These are phyloP conservation scores for Artemisia tridentata DNA, from an alignment of 129 eudicot genomes.

Conservation along the genomic window DNA sequence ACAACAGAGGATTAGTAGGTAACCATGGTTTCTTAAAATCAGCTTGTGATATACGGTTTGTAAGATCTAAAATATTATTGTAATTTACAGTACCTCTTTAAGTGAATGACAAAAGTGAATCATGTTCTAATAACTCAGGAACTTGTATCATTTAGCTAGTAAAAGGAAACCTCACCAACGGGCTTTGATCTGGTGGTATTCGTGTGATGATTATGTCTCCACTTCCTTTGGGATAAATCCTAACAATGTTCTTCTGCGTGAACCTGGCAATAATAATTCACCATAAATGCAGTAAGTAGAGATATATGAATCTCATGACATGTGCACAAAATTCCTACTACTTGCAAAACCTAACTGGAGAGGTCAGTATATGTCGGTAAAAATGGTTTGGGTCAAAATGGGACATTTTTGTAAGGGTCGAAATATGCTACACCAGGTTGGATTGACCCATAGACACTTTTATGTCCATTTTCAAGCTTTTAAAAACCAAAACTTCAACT, in stretches of 20 bases:
- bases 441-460: background rate
- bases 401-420: background rate
- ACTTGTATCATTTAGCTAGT: no score
- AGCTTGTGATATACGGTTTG: no score
- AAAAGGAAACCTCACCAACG: no score
- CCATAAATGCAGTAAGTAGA: conserved; percentile 9
- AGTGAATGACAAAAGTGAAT: no score
- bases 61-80: no score
- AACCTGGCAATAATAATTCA: conserved; percentile 42
- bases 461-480: no score
- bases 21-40: background rate
- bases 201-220: conserved; percentile 15
- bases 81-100: no score
- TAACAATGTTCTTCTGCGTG: no score
- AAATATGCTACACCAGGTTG: background rate
- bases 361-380: background rate
- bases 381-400: no score
- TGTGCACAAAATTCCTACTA: background rate
- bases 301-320: background rate
- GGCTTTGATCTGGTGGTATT: no score
- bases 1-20: background rate
- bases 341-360: conserved; percentile 4
- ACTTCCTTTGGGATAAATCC: conserved; percentile 70
- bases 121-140: no score
- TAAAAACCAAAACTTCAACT: background rate